A percentile compares a stretch with the other conserved stretches of the same genome.
Conservation (phyloP, 2,329 filamentous ascomycete species). For the Cercospora sesami region DNA sequence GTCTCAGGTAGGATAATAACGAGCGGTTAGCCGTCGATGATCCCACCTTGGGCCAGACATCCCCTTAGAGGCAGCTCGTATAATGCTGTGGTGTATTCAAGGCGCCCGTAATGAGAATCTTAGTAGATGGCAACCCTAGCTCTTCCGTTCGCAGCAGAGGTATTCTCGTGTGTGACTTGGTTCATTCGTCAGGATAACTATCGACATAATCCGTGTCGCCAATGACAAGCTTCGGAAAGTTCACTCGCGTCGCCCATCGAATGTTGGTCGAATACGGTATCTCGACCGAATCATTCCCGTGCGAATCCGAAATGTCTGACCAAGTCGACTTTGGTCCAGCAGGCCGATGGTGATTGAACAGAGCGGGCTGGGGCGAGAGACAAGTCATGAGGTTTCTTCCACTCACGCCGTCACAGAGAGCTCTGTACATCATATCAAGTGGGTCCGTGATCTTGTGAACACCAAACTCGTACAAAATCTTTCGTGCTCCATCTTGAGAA, state of each 20-base stretch:
- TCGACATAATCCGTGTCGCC: not conserved
- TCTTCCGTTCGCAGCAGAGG: too few species aligned
- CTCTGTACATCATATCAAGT: not conserved
- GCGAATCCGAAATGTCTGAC: not conserved
- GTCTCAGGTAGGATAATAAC: too few species aligned
- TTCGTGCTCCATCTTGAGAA: not conserved
- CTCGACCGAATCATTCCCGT: not conserved
- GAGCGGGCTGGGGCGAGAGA: not conserved
- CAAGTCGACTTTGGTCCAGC: not conserved
- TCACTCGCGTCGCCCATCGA: not conserved
- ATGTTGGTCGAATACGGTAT: not conserved
- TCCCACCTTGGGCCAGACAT: too few species aligned
- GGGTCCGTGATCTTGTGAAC: not conserved
- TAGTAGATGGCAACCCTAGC: too few species aligned
- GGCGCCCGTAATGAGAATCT: too few species aligned
- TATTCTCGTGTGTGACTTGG: not conserved
- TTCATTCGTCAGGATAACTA: not conserved
- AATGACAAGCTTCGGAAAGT: not conserved
- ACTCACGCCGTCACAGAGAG: not conserved
- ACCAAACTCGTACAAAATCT: not conserved
- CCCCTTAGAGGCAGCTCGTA: too few species aligned
- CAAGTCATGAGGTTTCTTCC: not conserved
- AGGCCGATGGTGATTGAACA: not conserved
- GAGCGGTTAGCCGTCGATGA: too few species aligned
- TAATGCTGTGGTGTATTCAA: too few species aligned